These are phyloP conservation scores for Phytophthora boehmeriae DNA, from an alignment of 352 stramenopile genomes.

Conservation along the genomic window DNA sequence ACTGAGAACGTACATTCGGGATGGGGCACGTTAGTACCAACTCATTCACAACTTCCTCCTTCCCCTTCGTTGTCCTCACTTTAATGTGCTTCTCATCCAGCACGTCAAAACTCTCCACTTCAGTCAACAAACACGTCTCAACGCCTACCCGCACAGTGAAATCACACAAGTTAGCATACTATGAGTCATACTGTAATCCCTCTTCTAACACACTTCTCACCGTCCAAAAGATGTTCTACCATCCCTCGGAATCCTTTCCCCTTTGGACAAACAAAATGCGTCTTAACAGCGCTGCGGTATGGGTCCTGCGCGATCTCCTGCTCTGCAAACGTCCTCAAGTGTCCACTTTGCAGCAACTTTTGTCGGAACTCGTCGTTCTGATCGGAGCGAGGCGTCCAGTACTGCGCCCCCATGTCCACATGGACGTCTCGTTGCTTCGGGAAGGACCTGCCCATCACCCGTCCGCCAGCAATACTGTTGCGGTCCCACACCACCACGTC, in stretches of 20 bases:
- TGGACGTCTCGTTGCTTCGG: constrained; percentile 56
- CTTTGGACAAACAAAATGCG: constrained; percentile 48
- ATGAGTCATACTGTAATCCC: too few species aligned
- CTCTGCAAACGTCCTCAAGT: constrained; percentile 51
- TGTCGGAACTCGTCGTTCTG: constrained; percentile 59
- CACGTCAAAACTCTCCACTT: constrained; percentile 61
- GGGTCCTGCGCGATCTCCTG: constrained; percentile 57
- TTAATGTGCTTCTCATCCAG: constrained; percentile 54
- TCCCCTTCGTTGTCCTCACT: constrained; percentile 44
- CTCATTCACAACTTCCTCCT: constrained; percentile 62
- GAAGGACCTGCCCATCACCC: constrained; percentile 76
- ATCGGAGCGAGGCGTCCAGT: constrained; percentile 56
- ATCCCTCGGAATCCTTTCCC: constrained; percentile 57
- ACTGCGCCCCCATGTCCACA: constrained; percentile 76
- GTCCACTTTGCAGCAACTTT: constrained; percentile 35
- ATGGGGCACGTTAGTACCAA: constrained; percentile 76
- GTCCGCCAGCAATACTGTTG: constrained; percentile 67
- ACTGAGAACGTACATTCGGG: constrained; percentile 40
- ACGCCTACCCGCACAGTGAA: constrained; percentile 33
- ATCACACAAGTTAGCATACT: not conserved
- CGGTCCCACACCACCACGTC: constrained; percentile 74
- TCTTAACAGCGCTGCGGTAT: constrained; percentile 31
- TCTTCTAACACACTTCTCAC: constrained; percentile 15
- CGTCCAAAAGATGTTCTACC: constrained; percentile 56
- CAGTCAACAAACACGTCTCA: constrained; percentile 40